Conservation (phyloP, 371 early-diverging fungal species). For the Syncephalastrum sp. region DNA sequence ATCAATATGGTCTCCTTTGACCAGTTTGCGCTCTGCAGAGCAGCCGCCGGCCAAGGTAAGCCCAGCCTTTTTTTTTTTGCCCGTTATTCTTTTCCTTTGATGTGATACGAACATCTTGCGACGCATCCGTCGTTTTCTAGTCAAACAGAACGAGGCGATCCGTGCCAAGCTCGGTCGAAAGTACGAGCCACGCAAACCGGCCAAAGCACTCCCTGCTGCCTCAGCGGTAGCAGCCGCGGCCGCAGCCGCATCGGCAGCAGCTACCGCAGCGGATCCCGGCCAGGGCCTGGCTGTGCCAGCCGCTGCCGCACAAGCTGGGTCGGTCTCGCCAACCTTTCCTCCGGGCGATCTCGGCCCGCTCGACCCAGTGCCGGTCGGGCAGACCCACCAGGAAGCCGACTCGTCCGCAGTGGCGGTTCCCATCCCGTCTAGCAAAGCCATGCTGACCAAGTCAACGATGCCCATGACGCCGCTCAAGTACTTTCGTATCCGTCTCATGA, state of each 20-base stretch:
- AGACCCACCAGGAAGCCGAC: conserved; percentile 28
- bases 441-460: conserved; percentile 46
- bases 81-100: too few relatives aligned
- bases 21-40: conserved; percentile 87
- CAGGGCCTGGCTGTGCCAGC: conserved; percentile 4
- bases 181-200: conserved; percentile 19
- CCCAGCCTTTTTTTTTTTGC: too few relatives aligned
- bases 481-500: conserved; percentile 61
- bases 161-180: conserved; percentile 41
- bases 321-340: conserved; percentile 4
- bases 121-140: conserved; percentile 8
- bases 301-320: neutral
- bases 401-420: conserved; percentile 51
- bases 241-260: neutral
- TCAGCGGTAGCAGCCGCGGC: conserved; percentile 3
- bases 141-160: conserved; percentile 41
- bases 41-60: conserved; percentile 69
- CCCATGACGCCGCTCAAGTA: conserved; percentile 57
- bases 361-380: conserved; percentile 19
- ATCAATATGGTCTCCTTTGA: conserved; percentile 87
- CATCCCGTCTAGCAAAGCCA: conserved; percentile 46
- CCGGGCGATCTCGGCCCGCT: conserved; percentile 7
- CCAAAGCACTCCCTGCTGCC: neutral
- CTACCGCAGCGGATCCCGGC: neutral
- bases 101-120: too few relatives aligned